phyloP scores from a whole-genome alignment of 805 yeast genomes.

The Vanderwaltozyma polyspora region DNA sequence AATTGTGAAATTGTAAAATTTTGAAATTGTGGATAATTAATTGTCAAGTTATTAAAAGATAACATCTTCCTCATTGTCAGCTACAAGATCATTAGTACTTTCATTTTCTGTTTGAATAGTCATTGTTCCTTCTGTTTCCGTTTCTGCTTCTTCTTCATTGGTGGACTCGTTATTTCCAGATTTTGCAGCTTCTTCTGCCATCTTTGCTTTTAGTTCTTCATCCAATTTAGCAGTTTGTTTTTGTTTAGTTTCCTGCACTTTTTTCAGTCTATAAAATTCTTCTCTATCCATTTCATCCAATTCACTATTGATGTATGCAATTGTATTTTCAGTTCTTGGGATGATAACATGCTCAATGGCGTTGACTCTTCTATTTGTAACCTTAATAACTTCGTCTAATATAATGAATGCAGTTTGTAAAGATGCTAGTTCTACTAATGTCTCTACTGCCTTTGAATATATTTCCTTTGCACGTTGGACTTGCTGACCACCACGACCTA shows the following conservation, averaged over 20 bases:
- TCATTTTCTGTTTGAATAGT: constrained; percentile 1
- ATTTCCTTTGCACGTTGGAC: constrained; percentile 89
- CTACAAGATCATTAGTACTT: constrained; percentile 22
- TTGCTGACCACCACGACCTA: constrained; percentile 98
- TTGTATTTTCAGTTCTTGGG: constrained; percentile 95
- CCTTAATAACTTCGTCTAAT: constrained; percentile 94
- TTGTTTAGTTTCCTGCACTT: constrained; percentile 91
- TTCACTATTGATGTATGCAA: constrained; percentile 83
- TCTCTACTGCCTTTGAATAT: constrained; percentile 93
- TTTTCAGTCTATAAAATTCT: constrained; percentile 91
- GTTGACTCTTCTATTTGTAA: constrained; percentile 94
- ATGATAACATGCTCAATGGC: constrained; percentile 97
- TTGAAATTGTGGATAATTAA: no score
- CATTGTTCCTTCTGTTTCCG: constrained; percentile 6
- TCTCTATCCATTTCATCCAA: constrained; percentile 96
- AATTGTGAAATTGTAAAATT: no score
- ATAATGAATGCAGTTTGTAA: constrained; percentile 94
- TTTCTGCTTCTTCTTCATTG: constrained; percentile 11
- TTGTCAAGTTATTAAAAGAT: constrained; percentile 32
- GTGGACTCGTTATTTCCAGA: constrained; percentile 20
- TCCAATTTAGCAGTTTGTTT: constrained; percentile 59
- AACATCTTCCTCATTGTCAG: constrained; percentile 36
- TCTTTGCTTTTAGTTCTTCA: constrained; percentile 31
- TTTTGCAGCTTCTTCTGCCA: constrained; percentile 13
- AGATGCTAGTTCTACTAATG: constrained; percentile 89